Evolutionary conservation across 208 protist genomes (phyloP), one percentile per base, ranked within the genome.

Genomic region (Eutreptiella sp.): DNA sequence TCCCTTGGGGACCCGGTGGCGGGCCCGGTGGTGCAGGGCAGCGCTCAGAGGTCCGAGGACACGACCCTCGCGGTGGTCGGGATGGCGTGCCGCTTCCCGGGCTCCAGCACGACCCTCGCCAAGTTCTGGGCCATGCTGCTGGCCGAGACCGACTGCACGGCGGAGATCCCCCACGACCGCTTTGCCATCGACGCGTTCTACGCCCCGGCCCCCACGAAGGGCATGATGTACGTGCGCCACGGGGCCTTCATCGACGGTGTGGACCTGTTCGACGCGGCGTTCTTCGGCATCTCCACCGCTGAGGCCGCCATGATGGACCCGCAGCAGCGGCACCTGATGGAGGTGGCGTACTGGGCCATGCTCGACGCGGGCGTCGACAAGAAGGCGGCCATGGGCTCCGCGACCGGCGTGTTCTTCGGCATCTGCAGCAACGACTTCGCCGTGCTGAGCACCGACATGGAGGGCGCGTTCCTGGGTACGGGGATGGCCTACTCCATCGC

Each of bases 291-390:
- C 24, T 53, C 33, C 4, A 23, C 28, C 3, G n/a, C 43, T n/a
- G 59, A 68, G 2, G 55, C 41, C 1, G 35, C 32, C 24, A 9
- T 21, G 19, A 55, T 71, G 66, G 66, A 71, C 38, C 66, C 66
- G 31, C 66, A 71, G 59, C 66, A 71, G 46, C 4, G 66, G n/a
- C 31, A 69, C 5, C 7, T 71, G 5, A 31, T 71, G n/a, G 36
- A 70, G 32, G 11, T 50, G 7, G 31, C 28, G 9, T 67, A 28
- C 29, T 35, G 58, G 45, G 11, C 11, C 27, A 45, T 71, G 27
- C 36, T 69, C 38, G 47, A 71, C 59, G 34, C 31, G 24, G 63
- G 63, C 19, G 39, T 57, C 7, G n/a, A n/a, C 14, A 33, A 41
- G 11, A 33, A 57, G 39, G 50, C 33, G 36, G 31, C 39, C 21